These are phyloP conservation scores for Boeremia lycopersici DNA, from an alignment of 2,329 filamentous ascomycete genomes.

Conservation along the genomic window DNA sequence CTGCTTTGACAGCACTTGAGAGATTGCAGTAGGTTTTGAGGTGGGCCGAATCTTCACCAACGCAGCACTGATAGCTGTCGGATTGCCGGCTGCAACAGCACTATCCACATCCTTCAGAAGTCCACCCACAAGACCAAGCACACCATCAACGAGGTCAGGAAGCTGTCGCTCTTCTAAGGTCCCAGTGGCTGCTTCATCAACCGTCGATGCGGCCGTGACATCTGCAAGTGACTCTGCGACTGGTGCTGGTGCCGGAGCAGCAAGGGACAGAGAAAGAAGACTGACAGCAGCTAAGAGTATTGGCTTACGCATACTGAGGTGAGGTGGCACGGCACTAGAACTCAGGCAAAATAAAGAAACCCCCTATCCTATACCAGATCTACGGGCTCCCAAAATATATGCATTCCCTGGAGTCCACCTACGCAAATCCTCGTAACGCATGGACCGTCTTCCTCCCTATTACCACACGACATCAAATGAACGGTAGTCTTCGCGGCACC, in stretches of 20 bases:
- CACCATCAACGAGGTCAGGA: constrained; percentile 12
- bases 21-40: constrained; percentile 23
- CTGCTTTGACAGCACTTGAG: constrained; percentile 14
- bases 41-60: constrained; percentile 23
- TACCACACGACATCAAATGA: background rate
- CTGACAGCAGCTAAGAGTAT: constrained; percentile 18
- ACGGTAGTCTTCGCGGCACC: background rate
- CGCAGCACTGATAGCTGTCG: constrained; percentile 17
- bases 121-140: constrained; percentile 10
- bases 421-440: background rate
- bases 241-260: constrained; percentile 16
- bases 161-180: constrained; percentile 23
- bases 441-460: background rate
- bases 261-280: constrained; percentile 16
- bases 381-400: background rate
- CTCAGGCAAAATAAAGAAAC: background rate
- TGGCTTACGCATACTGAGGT: constrained; percentile 17
- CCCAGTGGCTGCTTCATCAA: constrained; percentile 1
- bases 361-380: background rate
- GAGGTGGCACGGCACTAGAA: background rate
- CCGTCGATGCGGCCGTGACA: constrained; percentile 10
- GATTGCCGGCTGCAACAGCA: constrained; percentile 22
- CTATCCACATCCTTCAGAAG: constrained; percentile 20
- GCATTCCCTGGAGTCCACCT: background rate
- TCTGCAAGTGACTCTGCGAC: constrained; percentile 1